Percentiles rank a stretch among this genome's conserved stretches.
Evolutionary conservation across 768 basidiomycete genomes (phyloP).

Genomic region (Tylopilus cervinicoccineus): DNA sequence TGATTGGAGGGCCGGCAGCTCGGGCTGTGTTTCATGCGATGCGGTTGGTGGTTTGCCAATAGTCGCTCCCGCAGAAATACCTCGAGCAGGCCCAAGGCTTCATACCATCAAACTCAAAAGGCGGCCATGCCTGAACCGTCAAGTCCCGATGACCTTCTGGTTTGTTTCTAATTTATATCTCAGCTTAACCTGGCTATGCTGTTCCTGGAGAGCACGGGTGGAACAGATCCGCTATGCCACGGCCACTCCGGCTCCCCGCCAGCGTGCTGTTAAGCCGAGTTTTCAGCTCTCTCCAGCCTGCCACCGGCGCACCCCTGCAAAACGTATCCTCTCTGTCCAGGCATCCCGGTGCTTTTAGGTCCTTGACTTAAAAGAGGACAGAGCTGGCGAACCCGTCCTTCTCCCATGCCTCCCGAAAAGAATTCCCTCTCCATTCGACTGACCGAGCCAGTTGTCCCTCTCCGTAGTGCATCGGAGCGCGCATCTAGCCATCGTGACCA

Average conservation of each 20-base stretch:
- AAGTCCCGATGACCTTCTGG: not conserved
- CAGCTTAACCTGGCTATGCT: too few relatives aligned
- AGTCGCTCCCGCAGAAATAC: too few relatives aligned
- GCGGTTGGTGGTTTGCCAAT: too few relatives aligned
- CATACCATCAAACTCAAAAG: too few relatives aligned
- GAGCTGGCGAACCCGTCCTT: not conserved
- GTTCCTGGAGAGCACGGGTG: constrained; percentile 4
- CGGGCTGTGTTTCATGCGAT: too few relatives aligned
- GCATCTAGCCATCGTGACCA: constrained; percentile 18
- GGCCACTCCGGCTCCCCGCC: too few relatives aligned
- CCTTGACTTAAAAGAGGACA: constrained; percentile 2
- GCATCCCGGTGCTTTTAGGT: not conserved
- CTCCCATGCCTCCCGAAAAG: constrained; percentile 25
- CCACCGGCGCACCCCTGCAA: not conserved
- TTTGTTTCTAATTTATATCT: not conserved
- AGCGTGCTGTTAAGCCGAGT: too few relatives aligned
- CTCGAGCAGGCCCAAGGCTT: too few relatives aligned
- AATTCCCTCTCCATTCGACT: constrained; percentile 54
- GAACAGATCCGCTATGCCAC: constrained; percentile 6
- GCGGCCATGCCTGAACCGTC: too few relatives aligned
- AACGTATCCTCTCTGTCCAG: not conserved
- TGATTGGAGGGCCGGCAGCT: too few relatives aligned
- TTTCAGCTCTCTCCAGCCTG: not conserved
- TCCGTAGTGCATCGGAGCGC: constrained; percentile 44
- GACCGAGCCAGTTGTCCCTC: constrained; percentile 71